Base-by-base conservation (phyloP, 2,329 filamentous ascomycete genomes). In the Aureobasidium sp. region DNA sequence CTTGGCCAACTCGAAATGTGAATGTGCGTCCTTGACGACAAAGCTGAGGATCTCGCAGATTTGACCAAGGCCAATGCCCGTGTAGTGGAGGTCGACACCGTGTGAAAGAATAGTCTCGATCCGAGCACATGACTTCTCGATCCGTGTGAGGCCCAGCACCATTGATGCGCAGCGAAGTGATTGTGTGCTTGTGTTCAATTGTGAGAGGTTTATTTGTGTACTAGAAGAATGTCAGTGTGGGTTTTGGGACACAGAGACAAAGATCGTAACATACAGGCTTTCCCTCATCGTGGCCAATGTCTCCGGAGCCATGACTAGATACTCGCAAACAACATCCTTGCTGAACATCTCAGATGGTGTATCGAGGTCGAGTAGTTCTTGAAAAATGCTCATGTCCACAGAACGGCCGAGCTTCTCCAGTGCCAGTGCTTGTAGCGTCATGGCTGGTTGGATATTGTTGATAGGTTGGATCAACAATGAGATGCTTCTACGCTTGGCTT, bases 351-450 rank as follows among this genome's bases (percentile, higher is more conserved):
- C 57, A 14, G 14, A 29, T 25, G 57, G 47, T 25, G 57, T n/a
- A n/a, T 61, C 57, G 9, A 61, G 47, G 11, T 61, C 57, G 7
- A 61, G 57, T 14, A 61, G n/a, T n/a, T 61, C 57, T n/a, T 52
- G 47, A 5, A 61, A 61, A 6, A 61, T 27, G 14, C 2, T 25
- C 57, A 61, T 34, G 14, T 61, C 36, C 36, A 52, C 44, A 7
- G 34, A 31, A 5, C 17, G 34, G 34, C 44, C 17, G 6, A 59
- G 56, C 34, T 29, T 59, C 34, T 59, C 44, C 44, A 59, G 31
- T n/a, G 44, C 56, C 8, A 36, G 31, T 49, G 56, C 15, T 59
- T 41, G 44, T 37, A 36, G 17, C 31, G 56, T 49, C 44, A 41
- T 59, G 15, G 56, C 31, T 5, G 44, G 6, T 8, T 48, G 34